Evolutionary conservation across 495 filamentous ascomycete species (phyloP), one percentile per base, ranked within the genome.

Genomic region (Astrocystis sublimbata): DNA sequence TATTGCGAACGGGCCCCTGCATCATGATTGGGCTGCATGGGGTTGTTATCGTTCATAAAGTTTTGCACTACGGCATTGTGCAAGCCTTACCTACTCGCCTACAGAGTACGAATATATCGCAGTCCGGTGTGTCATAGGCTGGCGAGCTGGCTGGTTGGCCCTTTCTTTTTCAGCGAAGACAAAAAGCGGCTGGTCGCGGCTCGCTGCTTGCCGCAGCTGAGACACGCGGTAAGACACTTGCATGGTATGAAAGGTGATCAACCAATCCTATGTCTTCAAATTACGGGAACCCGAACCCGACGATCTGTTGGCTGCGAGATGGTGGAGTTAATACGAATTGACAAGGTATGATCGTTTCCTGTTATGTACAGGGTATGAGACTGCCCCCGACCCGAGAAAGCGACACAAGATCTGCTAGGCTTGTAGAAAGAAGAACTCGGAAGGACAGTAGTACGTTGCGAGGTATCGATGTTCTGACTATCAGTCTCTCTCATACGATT

Each of bases 141-240:
- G n/a, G n/a, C n/a, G n/a, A n/a, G n/a, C n/a, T n/a, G n/a, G n/a
- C n/a, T n/a, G n/a, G n/a, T n/a, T n/a, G n/a, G n/a, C n/a, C n/a
- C n/a, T n/a, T n/a, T n/a, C n/a, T n/a, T n/a, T n/a, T n/a, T n/a
- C n/a, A n/a, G n/a, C n/a, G n/a, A n/a, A n/a, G n/a, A n/a, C n/a
- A n/a, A n/a, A n/a, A n/a, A 10, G 9, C 6, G 19, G 41, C 41
- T 23, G 41, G 7, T 21, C 19, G n/a, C n/a, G n/a, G n/a, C 26
- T 52, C 3, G 49, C 49, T 35, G 30, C n/a, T n/a, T n/a, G n/a
- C n/a, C n/a, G n/a, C 30, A 52, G 49, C 49, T 52, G 49, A 49
- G 46, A 49, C 26, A 49, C 10, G 15, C 24, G 46, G 46, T 1
- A 17, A 28, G 24, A 26, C 46, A 49, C 28, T 30, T 1, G 9